Conservation (phyloP, 345 rosid species). For the Populus davidiana region DNA sequence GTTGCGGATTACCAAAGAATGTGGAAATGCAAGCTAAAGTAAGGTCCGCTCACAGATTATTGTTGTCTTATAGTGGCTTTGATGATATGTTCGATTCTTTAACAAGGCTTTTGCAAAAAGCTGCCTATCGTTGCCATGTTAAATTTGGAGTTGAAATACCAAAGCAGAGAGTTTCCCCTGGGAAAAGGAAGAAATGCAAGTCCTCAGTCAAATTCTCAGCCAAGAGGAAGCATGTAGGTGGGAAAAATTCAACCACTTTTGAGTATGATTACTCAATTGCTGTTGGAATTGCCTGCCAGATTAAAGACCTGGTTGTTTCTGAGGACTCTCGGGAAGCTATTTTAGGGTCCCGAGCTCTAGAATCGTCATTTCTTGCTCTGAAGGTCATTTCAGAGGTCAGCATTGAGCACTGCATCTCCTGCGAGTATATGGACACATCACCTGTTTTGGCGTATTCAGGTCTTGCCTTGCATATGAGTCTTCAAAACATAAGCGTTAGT, state of each 20-base stretch:
- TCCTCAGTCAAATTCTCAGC: constrained; percentile 44
- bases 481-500: constrained; percentile 31
- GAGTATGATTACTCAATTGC: constrained; percentile 63
- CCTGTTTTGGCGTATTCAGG: constrained; percentile 74
- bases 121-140: constrained; percentile 68
- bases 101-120: constrained; percentile 52
- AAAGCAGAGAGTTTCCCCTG: constrained; percentile 37
- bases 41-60: constrained; percentile 72
- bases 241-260: constrained; percentile 49
- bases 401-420: constrained; percentile 51
- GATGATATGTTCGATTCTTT: constrained; percentile 59
- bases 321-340: constrained; percentile 55
- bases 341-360: constrained; percentile 54
- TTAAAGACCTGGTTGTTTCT: constrained; percentile 59
- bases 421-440: constrained; percentile 52
- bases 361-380: constrained; percentile 45
- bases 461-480: constrained; percentile 58
- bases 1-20: constrained; percentile 55
- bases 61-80: constrained; percentile 50
- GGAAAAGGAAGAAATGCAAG: constrained; percentile 54
- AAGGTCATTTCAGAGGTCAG: constrained; percentile 74
- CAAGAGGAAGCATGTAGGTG: constrained; percentile 57
- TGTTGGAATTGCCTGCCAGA: constrained; percentile 87
- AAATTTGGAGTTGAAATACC: constrained; percentile 66
- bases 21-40: constrained; percentile 63